Conservation (phyloP, 2,329 filamentous ascomycete species). For the Aspergillus sp. region DNA sequence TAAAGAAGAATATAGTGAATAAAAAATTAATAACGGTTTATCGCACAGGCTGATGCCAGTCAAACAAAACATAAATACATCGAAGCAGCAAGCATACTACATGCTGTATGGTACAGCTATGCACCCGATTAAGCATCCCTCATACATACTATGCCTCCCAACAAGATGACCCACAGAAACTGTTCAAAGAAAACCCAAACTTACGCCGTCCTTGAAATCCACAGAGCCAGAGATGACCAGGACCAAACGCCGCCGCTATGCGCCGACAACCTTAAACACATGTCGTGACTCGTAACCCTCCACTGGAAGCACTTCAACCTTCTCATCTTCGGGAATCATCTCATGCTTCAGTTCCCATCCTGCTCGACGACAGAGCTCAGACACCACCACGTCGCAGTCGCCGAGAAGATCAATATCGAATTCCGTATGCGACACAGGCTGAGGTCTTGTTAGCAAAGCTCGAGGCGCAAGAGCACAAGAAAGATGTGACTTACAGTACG, state of each 20-base stretch:
- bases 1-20: background rate
- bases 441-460: slow-evolving; percentile 13
- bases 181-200: slow-evolving; percentile 16
- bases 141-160: slow-evolving; percentile 7
- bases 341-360: slow-evolving; percentile 80
- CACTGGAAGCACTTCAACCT: slow-evolving; percentile 57
- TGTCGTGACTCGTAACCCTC: slow-evolving; percentile 51
- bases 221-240: slow-evolving; percentile 23
- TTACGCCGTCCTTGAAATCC: slow-evolving; percentile 31
- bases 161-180: slow-evolving; percentile 13
- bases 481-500: slow-evolving; percentile 60
- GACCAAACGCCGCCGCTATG: slow-evolving; percentile 41
- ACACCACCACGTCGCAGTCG: slow-evolving; percentile 87
- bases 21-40: background rate
- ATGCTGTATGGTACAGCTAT: background rate
- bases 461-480: background rate
- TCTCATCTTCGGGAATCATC: slow-evolving; percentile 73
- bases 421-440: slow-evolving; percentile 82
- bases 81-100: slow-evolving; percentile 10
- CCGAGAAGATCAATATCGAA: slow-evolving; percentile 97
- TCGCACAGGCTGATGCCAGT: background rate
- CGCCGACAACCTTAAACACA: slow-evolving; percentile 42
- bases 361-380: slow-evolving; percentile 78
- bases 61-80: slow-evolving; percentile 6
- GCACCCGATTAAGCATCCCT: background rate